Base-by-base conservation (phyloP, 441 rosid genomes). In the Erodium texanum region DNA sequence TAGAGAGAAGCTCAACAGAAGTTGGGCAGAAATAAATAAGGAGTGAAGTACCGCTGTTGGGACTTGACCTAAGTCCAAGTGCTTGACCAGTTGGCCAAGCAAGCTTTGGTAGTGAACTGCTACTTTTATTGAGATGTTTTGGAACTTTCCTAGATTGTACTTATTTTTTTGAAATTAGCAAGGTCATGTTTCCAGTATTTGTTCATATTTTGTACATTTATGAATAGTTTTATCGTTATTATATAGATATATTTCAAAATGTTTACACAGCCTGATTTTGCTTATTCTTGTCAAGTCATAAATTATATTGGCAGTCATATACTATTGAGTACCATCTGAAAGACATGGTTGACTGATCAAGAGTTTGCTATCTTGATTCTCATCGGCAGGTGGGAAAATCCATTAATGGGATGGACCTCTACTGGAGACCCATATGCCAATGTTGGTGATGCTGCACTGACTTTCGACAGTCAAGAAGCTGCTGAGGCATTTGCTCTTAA, bases 341-440 rank as follows among this genome's bases (percentile, higher is more conserved):
- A 14, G 24, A 7, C 24, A 20, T 56, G 23, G 9, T 22, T 56
- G 20, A 11, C 62, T 56, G 62, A 56, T 52, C 50, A 15, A 18
- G 66, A 41, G 71, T 36, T 45, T 71, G 50, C 32, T 45, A 27
- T n/a, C 24, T 68, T 62, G 54, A 23, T 19, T 63, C 15, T 24
- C 24, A 56, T 14, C 20, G 23, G 24, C 20, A 89, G 99, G 85
- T 91, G 99, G 96, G 99, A 88, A 81, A 91, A 91, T 78, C 96
- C 99, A 11, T 82, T 94, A 89, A 89, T 89, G 96, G 97, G 96
- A 23, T 94, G 99, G 96, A 91, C 96, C 71, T 89, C 92, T 7
- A 94, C 99, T 0, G 97, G 96, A 65, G 97, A 91, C 34, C 99
- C 95, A 24, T 94, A 89, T 80, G 92, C 99, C 29, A 76, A 93